Conservation (phyloP, 306 rosid species). For the Myrica gale region DNA sequence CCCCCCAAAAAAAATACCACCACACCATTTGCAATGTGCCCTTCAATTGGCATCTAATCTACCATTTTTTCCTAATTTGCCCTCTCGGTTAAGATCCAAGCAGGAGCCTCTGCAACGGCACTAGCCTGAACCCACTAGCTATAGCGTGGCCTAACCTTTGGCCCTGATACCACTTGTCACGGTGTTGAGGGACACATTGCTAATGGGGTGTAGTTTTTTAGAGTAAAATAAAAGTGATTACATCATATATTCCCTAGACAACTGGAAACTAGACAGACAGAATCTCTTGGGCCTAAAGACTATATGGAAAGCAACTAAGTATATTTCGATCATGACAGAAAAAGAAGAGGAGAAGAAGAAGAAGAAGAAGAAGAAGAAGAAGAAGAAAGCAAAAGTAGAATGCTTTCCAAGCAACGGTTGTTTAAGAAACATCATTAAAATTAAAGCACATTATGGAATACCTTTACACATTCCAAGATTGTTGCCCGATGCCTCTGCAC, state of each 20-base stretch:
- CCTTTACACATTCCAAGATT: slow-evolving; percentile 97
- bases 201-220: too few relatives aligned
- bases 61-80: too few relatives aligned
- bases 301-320: not conserved
- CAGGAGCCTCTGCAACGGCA: too few relatives aligned
- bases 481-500: slow-evolving; percentile 99
- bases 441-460: slow-evolving; percentile 28
- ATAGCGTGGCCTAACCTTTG: not conserved
- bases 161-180: not conserved
- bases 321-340: not conserved
- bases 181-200: too few relatives aligned
- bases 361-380: not conserved
- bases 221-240: not conserved
- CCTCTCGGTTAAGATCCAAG: too few relatives aligned
- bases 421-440: not conserved
- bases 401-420: slow-evolving; percentile 3
- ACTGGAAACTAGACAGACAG: not conserved
- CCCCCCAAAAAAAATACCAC: too few relatives aligned
- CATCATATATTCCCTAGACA: not conserved
- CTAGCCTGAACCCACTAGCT: not conserved
- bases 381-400: not conserved
- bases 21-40: too few relatives aligned
- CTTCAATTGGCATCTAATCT: too few relatives aligned
- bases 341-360: not conserved
- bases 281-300: slow-evolving; percentile 2